Base-by-base conservation (phyloP, 2,329 filamentous ascomycete genomes). In the Beauveria medogensis region DNA sequence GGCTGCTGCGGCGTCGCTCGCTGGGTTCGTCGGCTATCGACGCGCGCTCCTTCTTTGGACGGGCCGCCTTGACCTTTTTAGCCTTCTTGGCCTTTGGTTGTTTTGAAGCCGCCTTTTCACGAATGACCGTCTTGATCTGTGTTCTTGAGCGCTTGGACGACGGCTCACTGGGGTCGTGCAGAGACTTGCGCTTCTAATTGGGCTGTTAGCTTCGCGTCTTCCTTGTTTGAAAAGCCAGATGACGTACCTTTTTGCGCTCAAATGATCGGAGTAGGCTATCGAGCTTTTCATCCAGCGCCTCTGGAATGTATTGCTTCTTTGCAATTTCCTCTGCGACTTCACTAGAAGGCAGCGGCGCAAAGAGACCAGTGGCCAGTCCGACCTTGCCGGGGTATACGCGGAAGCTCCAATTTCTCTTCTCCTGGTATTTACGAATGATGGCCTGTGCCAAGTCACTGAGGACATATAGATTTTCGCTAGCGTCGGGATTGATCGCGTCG, bases 371-470 rank as follows among this genome's bases (percentile, higher is more conserved):
- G 0, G 94, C 92, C 62, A 97, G 76, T 18, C 89, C 87, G 62
- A 94, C 82, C 74, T 95, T 95, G 48, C 84, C 86, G 0, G 92
- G 85, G 72, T 88, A 95, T 1, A 90, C 88, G 69, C 94, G 89
- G 70, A 97, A 88, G 47, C 84, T 87, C 88, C 93, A 97, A 47
- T 87, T 88, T 70, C 90, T 90, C 66, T 87, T 83, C 64, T 96
- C 92, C 71, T 94, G 90, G 80, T 90, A 99, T 66, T 88, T 87
- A 53, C 91, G 85, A 62, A 97, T 88, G 14, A 93, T 82, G 3
- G 87, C 83, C 73, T 94, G 90, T 0, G 92, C 86, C 10, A 99
- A 82, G 72, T 99, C 94, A 56, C 91, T 92, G 43, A 99, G 76
- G 6, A 92, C 86, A 71, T 97, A 96, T 1, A 99, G 80, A 64